Conservation (phyloP, 169 alveolate genomes). For the Plasmodium malariae region DNA sequence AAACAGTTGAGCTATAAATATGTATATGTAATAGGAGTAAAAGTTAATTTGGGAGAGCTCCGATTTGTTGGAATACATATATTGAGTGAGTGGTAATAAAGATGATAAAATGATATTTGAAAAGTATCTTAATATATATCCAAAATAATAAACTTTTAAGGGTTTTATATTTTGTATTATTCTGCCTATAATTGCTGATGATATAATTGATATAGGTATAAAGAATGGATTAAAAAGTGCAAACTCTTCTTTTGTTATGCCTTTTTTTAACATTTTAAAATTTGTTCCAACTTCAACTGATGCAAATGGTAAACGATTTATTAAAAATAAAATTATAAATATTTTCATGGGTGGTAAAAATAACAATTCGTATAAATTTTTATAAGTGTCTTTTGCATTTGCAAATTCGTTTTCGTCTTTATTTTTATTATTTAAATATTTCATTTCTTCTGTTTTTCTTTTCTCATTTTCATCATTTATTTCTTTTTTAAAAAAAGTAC, state of each 20-base stretch:
- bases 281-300: constrained; percentile 83
- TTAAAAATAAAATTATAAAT: constrained; percentile 73
- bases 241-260: constrained; percentile 82
- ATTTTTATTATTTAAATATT: constrained; percentile 40
- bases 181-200: constrained; percentile 82
- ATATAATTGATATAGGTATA: constrained; percentile 81
- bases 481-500: constrained; percentile 68
- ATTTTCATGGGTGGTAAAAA: constrained; percentile 80
- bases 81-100: constrained; percentile 61
- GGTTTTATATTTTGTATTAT: constrained; percentile 31
- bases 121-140: constrained; percentile 61
- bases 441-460: constrained; percentile 33
- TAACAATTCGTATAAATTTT: constrained; percentile 69
- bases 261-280: constrained; percentile 82
- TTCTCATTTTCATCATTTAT: constrained; percentile 23
- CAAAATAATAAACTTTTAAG: constrained; percentile 48
- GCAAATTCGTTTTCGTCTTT: constrained; percentile 67
- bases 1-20: constrained; percentile 76
- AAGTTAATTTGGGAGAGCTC: constrained; percentile 9
- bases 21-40: constrained; percentile 63
- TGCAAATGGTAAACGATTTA: constrained; percentile 79
- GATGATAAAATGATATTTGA: constrained; percentile 59
- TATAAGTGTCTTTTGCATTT: constrained; percentile 73
- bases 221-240: constrained; percentile 80
- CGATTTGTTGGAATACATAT: constrained; percentile 56